These are phyloP conservation scores for Dryas alaskensis DNA, from an alignment of 306 rosid species.

Conservation along the genomic window DNA sequence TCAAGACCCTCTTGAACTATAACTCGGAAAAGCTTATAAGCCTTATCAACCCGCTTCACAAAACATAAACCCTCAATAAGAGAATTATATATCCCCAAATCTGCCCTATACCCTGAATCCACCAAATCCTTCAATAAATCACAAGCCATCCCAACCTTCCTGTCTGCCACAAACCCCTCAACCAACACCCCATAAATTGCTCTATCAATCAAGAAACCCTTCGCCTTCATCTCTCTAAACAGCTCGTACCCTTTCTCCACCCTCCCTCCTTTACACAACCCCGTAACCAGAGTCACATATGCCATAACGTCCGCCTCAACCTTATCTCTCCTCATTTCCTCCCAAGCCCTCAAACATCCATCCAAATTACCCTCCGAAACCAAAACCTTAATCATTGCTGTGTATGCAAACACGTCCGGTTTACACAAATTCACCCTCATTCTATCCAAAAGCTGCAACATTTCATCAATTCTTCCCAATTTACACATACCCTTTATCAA, in stretches of 20 bases:
- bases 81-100: conserved; percentile 64
- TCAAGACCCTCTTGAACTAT: conserved; percentile 57
- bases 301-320: conserved; percentile 71
- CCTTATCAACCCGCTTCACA: conserved; percentile 57
- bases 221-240: conserved; percentile 79
- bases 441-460: conserved; percentile 51
- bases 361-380: conserved; percentile 54
- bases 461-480: conserved; percentile 57
- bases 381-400: conserved; percentile 61
- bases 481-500: conserved; percentile 76
- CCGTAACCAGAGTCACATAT: conserved; percentile 59
- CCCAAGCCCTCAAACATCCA: conserved; percentile 71
- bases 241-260: conserved; percentile 58
- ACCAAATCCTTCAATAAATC: conserved; percentile 74
- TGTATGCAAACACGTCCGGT: conserved; percentile 81
- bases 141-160: conserved; percentile 59
- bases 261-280: conserved; percentile 57
- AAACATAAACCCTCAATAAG: conserved; percentile 75
- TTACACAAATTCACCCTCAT: conserved; percentile 73
- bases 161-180: conserved; percentile 59
- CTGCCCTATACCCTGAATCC: conserved; percentile 68
- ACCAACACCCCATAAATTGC: conserved; percentile 57
- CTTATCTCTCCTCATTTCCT: conserved; percentile 66
- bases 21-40: conserved; percentile 61
- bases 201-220: conserved; percentile 69